phyloP scores from a whole-genome alignment of 768 basidiomycete species.

The Tulasnella sp. region DNA sequence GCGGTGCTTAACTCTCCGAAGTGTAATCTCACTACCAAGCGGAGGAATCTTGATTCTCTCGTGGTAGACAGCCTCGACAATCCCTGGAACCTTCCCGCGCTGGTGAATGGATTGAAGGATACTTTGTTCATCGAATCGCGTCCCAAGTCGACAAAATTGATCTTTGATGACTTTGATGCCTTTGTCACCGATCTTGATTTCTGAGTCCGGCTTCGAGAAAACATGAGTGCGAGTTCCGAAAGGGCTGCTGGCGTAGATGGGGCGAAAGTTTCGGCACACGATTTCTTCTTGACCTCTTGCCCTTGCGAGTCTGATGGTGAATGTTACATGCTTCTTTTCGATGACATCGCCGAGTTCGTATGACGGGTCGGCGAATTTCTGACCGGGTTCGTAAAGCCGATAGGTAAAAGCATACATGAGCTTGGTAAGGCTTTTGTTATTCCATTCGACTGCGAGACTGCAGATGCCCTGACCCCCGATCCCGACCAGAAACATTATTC shows the following conservation, averaged over 20 bases:
- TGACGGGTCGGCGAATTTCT: neutral
- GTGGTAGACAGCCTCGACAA: neutral
- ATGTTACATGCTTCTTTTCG: neutral
- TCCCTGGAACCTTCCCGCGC: neutral
- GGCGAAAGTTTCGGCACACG: neutral
- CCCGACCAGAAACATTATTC: neutral
- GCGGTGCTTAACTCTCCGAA: neutral
- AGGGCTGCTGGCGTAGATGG: neutral
- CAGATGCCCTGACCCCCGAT: neutral
- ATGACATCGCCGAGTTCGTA: neutral
- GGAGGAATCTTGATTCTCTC: neutral
- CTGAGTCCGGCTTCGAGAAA: neutral
- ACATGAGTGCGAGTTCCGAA: neutral
- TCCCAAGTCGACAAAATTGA: neutral
- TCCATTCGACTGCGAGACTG: neutral
- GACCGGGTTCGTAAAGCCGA: neutral
- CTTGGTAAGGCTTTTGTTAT: neutral
- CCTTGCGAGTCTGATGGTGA: neutral
- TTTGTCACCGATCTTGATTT: neutral
- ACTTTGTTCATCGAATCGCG: neutral
- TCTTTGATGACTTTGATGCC: neutral
- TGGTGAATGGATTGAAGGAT: neutral
- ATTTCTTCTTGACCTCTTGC: neutral
- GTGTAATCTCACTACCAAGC: neutral
- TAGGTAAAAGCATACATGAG: neutral